phyloP scores from a whole-genome alignment of 2,329 filamentous ascomycete genomes.

The Botryotinia narcissicola region DNA sequence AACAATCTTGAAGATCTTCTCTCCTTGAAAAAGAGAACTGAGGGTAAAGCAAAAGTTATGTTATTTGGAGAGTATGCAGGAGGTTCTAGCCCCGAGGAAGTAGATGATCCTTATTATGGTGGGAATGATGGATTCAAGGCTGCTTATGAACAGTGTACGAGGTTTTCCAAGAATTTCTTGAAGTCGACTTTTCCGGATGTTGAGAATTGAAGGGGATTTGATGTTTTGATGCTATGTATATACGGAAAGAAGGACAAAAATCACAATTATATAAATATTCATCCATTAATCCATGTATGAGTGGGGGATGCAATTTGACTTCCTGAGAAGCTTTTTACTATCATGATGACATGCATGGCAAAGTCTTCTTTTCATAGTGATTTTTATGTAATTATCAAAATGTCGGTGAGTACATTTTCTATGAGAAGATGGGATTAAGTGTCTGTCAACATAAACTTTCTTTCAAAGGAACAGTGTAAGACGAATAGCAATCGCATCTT shows the following conservation, averaged over 20 bases:
- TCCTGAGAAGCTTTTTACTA: not conserved
- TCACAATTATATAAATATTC: conserved; percentile 12
- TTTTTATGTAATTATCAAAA: not conserved
- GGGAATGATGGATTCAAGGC: conserved; percentile 74
- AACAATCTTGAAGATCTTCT: conserved; percentile 73
- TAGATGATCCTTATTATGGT: conserved; percentile 93
- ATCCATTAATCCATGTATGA: not conserved
- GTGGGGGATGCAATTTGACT: not conserved
- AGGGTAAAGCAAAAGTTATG: conserved; percentile 65
- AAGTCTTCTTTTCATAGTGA: not conserved
- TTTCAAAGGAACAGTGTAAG: not conserved
- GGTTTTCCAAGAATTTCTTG: conserved; percentile 65
- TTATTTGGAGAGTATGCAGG: conserved; percentile 80
- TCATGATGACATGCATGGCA: not conserved
- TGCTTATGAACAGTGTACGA: conserved; percentile 79
- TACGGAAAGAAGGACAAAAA: not conserved
- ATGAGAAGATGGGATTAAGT: not conserved
- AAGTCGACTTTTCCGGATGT: conserved; percentile 34
- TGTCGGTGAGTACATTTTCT: not conserved
- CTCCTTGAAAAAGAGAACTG: conserved; percentile 52
- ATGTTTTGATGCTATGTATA: not conserved
- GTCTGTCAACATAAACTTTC: not conserved
- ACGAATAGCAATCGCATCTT: not conserved
- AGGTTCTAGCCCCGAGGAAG: conserved; percentile 55
- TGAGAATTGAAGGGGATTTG: conserved; percentile 24